Evolutionary conservation across 208 protist genomes (phyloP), one percentile per base, ranked within the genome.

Genomic region (Wallacemonas sp.): DNA sequence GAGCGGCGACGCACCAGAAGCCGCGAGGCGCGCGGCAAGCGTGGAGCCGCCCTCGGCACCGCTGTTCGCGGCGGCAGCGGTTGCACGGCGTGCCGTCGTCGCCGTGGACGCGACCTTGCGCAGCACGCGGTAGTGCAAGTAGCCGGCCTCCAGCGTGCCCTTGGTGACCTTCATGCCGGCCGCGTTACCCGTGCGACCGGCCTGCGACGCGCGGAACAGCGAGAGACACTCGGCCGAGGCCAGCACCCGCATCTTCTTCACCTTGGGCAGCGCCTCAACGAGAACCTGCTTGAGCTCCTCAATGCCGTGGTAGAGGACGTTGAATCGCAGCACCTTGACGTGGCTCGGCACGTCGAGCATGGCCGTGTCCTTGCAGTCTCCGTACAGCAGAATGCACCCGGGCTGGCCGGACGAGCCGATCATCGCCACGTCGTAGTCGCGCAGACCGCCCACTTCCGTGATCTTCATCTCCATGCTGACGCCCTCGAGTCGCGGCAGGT

Each of bases 231-330:
- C 87, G 26, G 88, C 86, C 5, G 74, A 66, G 2, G 87, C 86
- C 61, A 81, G 41, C 19, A 93, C 70, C n/a, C 87, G 88, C 11
- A 70, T 85, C 44, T 85, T 76, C 23, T 66, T 60, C 1, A 93
- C 55, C 64, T 92, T 93, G 0, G 89, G 92, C 44, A 95, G 60
- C 23, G 80, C 66, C 26, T 83, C 74, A 11, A 97, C 90, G 16
- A 95, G 61, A 3, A 72, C 57, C 32, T 87, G 72, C 75, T 97
- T 95, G 4, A 97, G 72, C 64, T 80, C 72, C 54, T 97, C 81
- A 34, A 97, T 80, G 39, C 87, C 90, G 65, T 97, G 86, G 61
- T 95, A 97, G 3, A 97, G 66, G 17, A 97, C 88, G 70, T 89
- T 84, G 67, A 95, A 93, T 8, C 80, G 78, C 39, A 90, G 47